Conservation (phyloP, 345 rosid species). For the Linum usitatissimum region DNA sequence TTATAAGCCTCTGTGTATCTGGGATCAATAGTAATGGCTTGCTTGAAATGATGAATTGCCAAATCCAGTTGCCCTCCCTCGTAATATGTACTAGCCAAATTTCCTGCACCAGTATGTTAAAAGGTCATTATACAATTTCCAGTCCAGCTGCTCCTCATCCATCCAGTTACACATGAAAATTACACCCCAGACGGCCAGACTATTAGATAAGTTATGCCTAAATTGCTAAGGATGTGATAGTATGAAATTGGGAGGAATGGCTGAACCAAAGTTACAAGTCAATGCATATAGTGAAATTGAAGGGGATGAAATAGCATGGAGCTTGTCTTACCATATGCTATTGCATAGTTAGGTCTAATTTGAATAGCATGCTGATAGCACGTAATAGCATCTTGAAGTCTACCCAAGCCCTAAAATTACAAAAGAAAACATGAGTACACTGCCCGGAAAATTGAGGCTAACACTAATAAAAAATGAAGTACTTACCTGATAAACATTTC, state of each 20-base stretch:
- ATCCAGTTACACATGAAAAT: background rate
- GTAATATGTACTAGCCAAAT: slow-evolving; percentile 77
- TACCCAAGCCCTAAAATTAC: slow-evolving; percentile 74
- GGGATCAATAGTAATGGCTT: slow-evolving; percentile 71
- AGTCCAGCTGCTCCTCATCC: background rate
- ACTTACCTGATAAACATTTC: slow-evolving; percentile 94
- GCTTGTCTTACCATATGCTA: slow-evolving; percentile 61
- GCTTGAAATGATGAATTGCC: slow-evolving; percentile 80
- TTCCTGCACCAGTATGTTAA: slow-evolving; percentile 47
- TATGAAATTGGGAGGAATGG: too few relatives aligned
- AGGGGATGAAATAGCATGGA: too few relatives aligned
- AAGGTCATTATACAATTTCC: background rate
- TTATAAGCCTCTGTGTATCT: slow-evolving; percentile 92
- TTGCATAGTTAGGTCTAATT: slow-evolving; percentile 64
- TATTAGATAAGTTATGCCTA: too few relatives aligned
- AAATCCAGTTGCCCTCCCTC: slow-evolving; percentile 80
- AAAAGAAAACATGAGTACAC: slow-evolving; percentile 22
- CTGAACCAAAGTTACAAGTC: too few relatives aligned
- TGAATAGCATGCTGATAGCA: slow-evolving; percentile 92
- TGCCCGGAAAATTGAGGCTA: slow-evolving; percentile 24
- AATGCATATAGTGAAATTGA: too few relatives aligned
- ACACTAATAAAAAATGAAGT: background rate
- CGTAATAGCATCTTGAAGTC: slow-evolving; percentile 83
- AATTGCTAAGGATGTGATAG: too few relatives aligned
- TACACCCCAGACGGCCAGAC: too few relatives aligned